Evolutionary conservation across 1,284 basidiomycete species (phyloP).

Genomic region (Paramarasmius palmivorus): DNA sequence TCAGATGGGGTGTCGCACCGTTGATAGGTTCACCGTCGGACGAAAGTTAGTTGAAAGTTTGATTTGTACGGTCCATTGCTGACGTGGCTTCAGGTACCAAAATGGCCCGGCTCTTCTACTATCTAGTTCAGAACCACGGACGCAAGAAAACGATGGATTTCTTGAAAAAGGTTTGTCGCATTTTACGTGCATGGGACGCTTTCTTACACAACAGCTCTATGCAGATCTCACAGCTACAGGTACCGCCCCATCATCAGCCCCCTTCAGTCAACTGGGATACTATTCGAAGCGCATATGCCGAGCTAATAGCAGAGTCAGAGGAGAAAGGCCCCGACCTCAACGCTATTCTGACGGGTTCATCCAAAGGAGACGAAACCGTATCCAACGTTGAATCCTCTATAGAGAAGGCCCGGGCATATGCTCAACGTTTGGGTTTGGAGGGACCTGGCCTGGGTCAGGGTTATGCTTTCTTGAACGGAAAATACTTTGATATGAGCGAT

Average conservation of each 20-base stretch:
- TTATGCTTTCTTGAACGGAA: slow-evolving; percentile 88
- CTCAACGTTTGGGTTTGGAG: slow-evolving; percentile 47
- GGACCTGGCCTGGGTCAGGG: slow-evolving; percentile 43
- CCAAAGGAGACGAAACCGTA: slow-evolving; percentile 4
- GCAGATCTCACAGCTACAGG: slow-evolving; percentile 38
- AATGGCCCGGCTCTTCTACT: slow-evolving; percentile 75
- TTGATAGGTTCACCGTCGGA: slow-evolving; percentile 49
- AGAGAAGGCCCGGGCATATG: slow-evolving; percentile 49
- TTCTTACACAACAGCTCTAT: neutral
- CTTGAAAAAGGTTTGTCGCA: slow-evolving; percentile 49
- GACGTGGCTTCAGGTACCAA: slow-evolving; percentile 46
- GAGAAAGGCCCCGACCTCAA: slow-evolving; percentile 33
- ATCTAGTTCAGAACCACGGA: slow-evolving; percentile 66
- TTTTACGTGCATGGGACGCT: neutral
- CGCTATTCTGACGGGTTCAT: slow-evolving; percentile 36
- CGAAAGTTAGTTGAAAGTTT: slow-evolving; percentile 46
- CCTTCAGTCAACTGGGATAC: slow-evolving; percentile 44
- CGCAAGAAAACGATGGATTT: slow-evolving; percentile 62
- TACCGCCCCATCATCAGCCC: slow-evolving; percentile 30
- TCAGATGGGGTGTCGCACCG: slow-evolving; percentile 85
- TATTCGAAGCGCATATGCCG: slow-evolving; percentile 44
- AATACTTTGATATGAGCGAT: slow-evolving; percentile 69
- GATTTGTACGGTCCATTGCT: neutral
- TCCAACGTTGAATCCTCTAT: slow-evolving; percentile 21
- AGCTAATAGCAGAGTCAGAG: slow-evolving; percentile 24